phyloP scores from a whole-genome alignment of 2,329 filamentous ascomycete genomes.

The Diaporthe ampelina region DNA sequence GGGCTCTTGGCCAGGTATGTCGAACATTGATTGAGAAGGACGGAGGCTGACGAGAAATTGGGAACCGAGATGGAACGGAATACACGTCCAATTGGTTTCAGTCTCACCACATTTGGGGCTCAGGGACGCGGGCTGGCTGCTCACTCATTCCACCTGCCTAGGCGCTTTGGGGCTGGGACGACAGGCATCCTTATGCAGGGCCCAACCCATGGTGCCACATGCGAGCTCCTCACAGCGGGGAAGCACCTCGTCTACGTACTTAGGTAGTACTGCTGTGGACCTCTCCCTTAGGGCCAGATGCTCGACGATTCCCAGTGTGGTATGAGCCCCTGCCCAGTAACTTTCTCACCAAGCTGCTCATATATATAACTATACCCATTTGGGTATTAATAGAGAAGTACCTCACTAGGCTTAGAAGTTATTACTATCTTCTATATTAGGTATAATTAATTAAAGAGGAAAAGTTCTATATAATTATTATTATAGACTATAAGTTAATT shows the following conservation, averaged over 20 bases:
- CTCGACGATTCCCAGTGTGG: too few species aligned
- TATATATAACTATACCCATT: too few species aligned
- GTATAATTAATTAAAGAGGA: too few species aligned
- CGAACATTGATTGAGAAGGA: not conserved
- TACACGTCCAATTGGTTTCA: constrained; percentile 32
- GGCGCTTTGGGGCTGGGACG: constrained; percentile 6
- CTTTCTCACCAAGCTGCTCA: too few species aligned
- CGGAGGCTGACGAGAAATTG: constrained; percentile 20
- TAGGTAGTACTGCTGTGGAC: not conserved
- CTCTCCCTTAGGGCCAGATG: not conserved
- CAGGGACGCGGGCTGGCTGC: constrained; percentile 29
- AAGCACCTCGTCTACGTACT: constrained; percentile 11
- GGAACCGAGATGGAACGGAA: constrained; percentile 15
- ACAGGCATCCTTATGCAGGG: constrained; percentile 27
- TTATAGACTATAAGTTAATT: too few species aligned
- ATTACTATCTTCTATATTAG: too few species aligned
- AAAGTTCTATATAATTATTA: too few species aligned
- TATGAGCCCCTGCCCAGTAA: too few species aligned
- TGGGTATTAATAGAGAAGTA: too few species aligned
- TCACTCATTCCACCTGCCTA: constrained; percentile 7
- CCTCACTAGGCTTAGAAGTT: too few species aligned
- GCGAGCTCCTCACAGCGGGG: constrained; percentile 19
- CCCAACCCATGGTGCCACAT: constrained; percentile 15
- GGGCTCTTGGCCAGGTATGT: not conserved
- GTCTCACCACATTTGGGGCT: constrained; percentile 6